These are phyloP conservation scores for Termitomyces sp. DNA, from an alignment of 1,284 basidiomycete species.

Conservation along the genomic window DNA sequence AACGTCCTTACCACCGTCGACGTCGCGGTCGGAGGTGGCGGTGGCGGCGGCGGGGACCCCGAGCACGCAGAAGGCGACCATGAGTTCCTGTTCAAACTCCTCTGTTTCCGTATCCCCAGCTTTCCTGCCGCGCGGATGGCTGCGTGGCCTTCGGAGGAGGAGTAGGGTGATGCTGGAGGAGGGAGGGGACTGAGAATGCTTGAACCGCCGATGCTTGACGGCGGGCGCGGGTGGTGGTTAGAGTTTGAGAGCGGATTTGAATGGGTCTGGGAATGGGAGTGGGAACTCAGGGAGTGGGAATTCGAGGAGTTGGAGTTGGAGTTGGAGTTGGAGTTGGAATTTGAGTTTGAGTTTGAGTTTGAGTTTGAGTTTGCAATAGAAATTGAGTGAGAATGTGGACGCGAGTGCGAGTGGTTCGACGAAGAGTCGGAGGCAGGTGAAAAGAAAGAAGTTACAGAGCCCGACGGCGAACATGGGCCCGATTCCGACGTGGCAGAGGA, in stretches of 20 bases:
- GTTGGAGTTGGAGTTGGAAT: no score
- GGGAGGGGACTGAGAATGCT: constrained; percentile 14
- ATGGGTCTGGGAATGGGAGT: no score
- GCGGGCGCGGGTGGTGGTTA: constrained; percentile 16
- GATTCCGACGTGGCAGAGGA: constrained; percentile 21
- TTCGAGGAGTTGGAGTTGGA: no score
- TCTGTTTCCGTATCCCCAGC: constrained; percentile 50
- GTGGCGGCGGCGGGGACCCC: neutral
- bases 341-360: no score
- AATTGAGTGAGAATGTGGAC: neutral
- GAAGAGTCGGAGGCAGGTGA: constrained; percentile 28
- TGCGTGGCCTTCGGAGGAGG: constrained; percentile 25
- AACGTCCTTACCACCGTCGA: neutral
- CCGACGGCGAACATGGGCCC: constrained; percentile 20
- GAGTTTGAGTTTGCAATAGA: constrained; percentile 21
- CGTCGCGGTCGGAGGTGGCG: neutral
- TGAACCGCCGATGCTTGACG: constrained; percentile 19
- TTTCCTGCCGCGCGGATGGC: constrained; percentile 55
- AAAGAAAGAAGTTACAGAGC: constrained; percentile 22
- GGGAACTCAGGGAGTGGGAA: no score
- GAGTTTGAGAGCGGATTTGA: constrained; percentile 16
- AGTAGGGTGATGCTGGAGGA: constrained; percentile 5
- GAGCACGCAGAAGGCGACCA: constrained; percentile 36
- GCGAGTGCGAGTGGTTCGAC: neutral
- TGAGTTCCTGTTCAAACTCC: constrained; percentile 49